phyloP scores from a whole-genome alignment of 1,284 basidiomycete genomes.

The Fomitopsis pinicola region DNA sequence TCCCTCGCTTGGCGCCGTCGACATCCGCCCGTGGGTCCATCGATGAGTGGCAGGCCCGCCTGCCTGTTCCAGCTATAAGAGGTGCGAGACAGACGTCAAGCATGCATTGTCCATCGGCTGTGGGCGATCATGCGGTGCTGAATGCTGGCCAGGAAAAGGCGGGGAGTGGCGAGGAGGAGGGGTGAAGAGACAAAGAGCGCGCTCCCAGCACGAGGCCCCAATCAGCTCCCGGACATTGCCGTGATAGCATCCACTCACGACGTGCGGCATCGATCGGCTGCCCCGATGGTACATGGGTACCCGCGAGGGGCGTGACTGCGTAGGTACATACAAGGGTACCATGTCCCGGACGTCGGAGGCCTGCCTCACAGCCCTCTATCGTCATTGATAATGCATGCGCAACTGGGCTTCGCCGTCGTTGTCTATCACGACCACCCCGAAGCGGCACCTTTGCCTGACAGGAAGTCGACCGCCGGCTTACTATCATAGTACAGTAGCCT shows the following conservation, averaged over 20 bases:
- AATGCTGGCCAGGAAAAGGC: neutral
- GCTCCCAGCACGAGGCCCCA: neutral
- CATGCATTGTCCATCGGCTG: neutral
- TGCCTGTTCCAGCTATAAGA: neutral
- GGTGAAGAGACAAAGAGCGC: neutral
- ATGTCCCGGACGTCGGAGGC: too few species aligned
- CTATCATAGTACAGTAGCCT: too few species aligned
- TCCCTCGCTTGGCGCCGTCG: neutral
- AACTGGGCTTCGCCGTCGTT: too few species aligned
- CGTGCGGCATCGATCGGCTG: neutral
- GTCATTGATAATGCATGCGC: neutral
- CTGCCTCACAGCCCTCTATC: neutral
- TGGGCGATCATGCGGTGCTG: neutral
- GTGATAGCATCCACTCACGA: neutral
- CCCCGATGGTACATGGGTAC: neutral
- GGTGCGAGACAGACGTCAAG: neutral
- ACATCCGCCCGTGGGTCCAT: neutral
- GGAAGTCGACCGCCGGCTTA: too few species aligned
- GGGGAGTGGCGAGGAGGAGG: neutral
- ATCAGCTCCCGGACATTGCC: neutral
- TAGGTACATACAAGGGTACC: neutral
- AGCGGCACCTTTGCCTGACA: too few species aligned
- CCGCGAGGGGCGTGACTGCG: neutral
- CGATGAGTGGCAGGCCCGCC: neutral
- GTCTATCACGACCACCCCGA: too few species aligned